Base-by-base conservation (phyloP, 73 alveolate species). In the Diophrys sp. region DNA sequence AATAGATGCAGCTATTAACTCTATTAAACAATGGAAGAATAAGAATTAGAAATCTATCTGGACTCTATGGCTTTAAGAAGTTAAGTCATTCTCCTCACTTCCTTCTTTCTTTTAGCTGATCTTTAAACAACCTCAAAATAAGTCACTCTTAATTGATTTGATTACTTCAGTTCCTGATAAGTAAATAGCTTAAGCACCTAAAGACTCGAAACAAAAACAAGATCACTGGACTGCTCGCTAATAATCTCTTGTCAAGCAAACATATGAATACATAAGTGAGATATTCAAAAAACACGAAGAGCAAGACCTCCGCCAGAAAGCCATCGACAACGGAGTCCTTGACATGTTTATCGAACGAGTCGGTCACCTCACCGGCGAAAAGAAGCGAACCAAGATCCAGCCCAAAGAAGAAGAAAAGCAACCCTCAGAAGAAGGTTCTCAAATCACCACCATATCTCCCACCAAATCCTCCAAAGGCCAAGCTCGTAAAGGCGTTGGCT, bases 401-500 rank as follows among this genome's bases (percentile, higher is more conserved):
- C n/a, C n/a, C n/a, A n/a, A n/a, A 31, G 79, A 24, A 5, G 70
- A 29, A n/a, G n/a, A n/a, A n/a, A n/a, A n/a, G n/a, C n/a, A n/a
- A n/a, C n/a, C n/a, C n/a, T n/a, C n/a, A n/a, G n/a, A n/a, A n/a
- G n/a, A n/a, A n/a, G n/a, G n/a, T n/a, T n/a, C n/a, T n/a, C n/a
- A n/a, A n/a, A n/a, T n/a, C n/a, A n/a, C n/a, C n/a, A n/a, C n/a
- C n/a, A n/a, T n/a, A n/a, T n/a, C n/a, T n/a, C n/a, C n/a, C n/a
- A n/a, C n/a, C n/a, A n/a, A n/a, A 70, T 66, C 84, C 75, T 56
- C 28, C 67, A 83, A 68, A 18, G 79, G 33, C 28, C 30, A 71
- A 24, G 33, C 30, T 33, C n/a, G n/a, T n/a, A 93, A 86, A 73
- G 98, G 98, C 26, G 98, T 93, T 0, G 98, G 98, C 28, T 93